Percentiles rank a stretch among this genome's conserved stretches.
These are phyloP conservation scores for Neonectria coccinea DNA, from an alignment of 2,329 filamentous ascomycete species.

Conservation along the genomic window DNA sequence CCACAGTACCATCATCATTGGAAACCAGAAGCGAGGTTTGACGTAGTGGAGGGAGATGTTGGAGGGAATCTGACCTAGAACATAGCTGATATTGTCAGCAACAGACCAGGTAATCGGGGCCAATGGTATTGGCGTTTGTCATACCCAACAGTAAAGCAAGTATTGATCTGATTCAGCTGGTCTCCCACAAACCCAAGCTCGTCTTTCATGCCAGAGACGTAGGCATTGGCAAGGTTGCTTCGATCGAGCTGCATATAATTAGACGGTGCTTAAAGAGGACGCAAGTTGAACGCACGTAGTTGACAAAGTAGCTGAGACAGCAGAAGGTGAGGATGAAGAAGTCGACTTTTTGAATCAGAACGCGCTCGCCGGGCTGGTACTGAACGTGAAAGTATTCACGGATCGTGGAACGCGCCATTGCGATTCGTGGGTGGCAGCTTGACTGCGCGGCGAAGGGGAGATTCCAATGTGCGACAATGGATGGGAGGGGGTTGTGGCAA, in stretches of 20 bases:
- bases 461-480: too few species aligned
- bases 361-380: slow-evolving; percentile 54
- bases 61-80: slow-evolving; percentile 70
- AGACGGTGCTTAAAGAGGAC: not conserved
- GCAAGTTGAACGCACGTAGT: slow-evolving; percentile 56
- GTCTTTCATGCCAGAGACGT: slow-evolving; percentile 60
- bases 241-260: slow-evolving; percentile 48
- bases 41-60: slow-evolving; percentile 73
- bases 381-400: slow-evolving; percentile 50
- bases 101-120: not conserved
- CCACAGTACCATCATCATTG: slow-evolving; percentile 73
- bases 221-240: slow-evolving; percentile 54
- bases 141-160: slow-evolving; percentile 54
- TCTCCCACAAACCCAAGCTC: slow-evolving; percentile 60
- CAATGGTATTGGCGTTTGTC: not conserved
- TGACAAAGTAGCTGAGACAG: slow-evolving; percentile 68
- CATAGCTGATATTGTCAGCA: slow-evolving; percentile 47
- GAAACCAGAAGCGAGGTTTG: slow-evolving; percentile 72
- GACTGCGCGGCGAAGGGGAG: not conserved
- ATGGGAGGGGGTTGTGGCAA: not conserved
- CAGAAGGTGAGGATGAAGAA: slow-evolving; percentile 75
- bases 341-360: slow-evolving; percentile 68
- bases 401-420: slow-evolving; percentile 34
- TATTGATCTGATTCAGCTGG: slow-evolving; percentile 54
- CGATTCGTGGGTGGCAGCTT: slow-evolving; percentile 8